Base-by-base conservation (phyloP, 208 protist genomes). In the Leishmania guyanensis region DNA sequence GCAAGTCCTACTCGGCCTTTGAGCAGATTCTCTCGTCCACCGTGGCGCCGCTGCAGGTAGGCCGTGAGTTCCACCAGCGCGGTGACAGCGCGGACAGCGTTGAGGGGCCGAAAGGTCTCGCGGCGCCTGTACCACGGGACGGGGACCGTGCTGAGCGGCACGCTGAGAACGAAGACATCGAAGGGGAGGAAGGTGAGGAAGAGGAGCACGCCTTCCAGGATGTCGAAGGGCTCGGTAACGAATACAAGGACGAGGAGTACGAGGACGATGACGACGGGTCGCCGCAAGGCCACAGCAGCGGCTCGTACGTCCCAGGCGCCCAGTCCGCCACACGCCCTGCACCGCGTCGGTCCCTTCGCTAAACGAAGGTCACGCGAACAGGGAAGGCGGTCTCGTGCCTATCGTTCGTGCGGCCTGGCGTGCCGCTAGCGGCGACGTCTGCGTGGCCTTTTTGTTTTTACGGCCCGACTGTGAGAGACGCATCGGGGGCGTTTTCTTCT, bases 1-100 rank as follows among this genome's bases (percentile, higher is more conserved):
- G 20, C 54, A 75, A 64, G 29, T 82, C 86, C 29, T 82, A 86
- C 33, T 50, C 50, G 39, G 83, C 74, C 60, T 94, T 94, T 79
- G 87, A 91, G 66, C 81, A 88, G 58, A 92, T 94, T 78, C 80
- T 94, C 14, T 53, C 84, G 12, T 80, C 80, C 29, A 77, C 86
- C 43, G 86, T 75, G 5, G 82, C 87, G 16, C 79, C 90, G 43
- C 70, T 84, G 53, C 65, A 74, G 29, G 69, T 92, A 0, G 65
- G 79, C 26, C 65, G 50, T 4, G 85, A 87, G 54, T 87, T 91
- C 46, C 88, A 85, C n/a, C 85, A 91, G 36, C 87, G 85, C 50
- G 88, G 81, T 4, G 73, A 79, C 58, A 77, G 12, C 39, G 69
- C 70, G 4, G 54, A 12, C 22, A 51, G 22, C 43, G 14, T 43